phyloP scores from a whole-genome alignment of 352 stramenopile genomes.

The Globisporangium orthogonon region DNA sequence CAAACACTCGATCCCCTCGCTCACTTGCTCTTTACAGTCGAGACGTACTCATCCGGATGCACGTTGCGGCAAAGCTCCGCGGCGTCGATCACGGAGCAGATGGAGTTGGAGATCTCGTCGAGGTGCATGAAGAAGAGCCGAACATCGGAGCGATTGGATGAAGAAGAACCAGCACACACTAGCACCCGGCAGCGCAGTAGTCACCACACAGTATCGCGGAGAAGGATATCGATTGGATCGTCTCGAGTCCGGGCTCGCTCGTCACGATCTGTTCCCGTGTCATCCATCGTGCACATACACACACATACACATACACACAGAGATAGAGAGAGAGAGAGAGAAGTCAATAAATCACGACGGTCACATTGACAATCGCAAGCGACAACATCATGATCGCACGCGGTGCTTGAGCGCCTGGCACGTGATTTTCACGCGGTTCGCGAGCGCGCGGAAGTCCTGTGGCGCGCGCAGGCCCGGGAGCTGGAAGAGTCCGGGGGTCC shows the following conservation, averaged over 20 bases:
- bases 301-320: too few species aligned
- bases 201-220: neutral
- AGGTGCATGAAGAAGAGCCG: conserved; percentile 33
- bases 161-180: conserved; percentile 8
- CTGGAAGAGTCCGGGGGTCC: conserved; percentile 59
- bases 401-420: conserved; percentile 54
- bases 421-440: conserved; percentile 43
- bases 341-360: neutral
- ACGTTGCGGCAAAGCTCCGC: conserved; percentile 93
- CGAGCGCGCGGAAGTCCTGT: conserved; percentile 55
- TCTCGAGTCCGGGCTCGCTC: conserved; percentile 49
- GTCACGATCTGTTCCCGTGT: conserved; percentile 31
- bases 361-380: neutral
- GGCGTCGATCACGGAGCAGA: conserved; percentile 95
- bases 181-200: neutral
- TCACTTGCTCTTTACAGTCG: neutral
- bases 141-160: neutral
- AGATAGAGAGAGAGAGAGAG: too few species aligned
- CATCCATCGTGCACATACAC: too few species aligned
- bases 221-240: conserved; percentile 54
- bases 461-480: conserved; percentile 50
- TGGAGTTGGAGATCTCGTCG: conserved; percentile 92
- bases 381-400: conserved; percentile 16
- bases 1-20: too few species aligned
- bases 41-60: conserved; percentile 73